Conservation (phyloP, 306 rosid species). For the Sophora flavescens region DNA sequence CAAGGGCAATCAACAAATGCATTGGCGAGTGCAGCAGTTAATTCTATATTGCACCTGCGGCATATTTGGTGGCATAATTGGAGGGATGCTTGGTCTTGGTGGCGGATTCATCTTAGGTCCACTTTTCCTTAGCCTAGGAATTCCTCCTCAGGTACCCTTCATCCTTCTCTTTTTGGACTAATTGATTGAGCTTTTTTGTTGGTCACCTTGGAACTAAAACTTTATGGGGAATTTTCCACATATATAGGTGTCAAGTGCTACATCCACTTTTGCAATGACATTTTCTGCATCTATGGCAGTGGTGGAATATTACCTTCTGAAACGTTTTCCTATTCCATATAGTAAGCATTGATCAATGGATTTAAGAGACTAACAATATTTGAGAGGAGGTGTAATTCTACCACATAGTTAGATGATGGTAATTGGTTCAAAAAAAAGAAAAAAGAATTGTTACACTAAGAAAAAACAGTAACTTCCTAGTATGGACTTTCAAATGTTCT, state of each 20-base stretch:
- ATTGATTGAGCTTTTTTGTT: not conserved
- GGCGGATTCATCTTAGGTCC: constrained; percentile 58
- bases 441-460: not conserved
- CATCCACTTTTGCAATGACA: constrained; percentile 73
- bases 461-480: not conserved
- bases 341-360: constrained; percentile 45
- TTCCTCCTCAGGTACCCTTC: constrained; percentile 63
- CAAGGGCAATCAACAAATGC: constrained; percentile 60
- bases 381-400: not conserved
- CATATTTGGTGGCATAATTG: constrained; percentile 65
- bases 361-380: not conserved
- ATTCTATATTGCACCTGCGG: constrained; percentile 60
- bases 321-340: constrained; percentile 74
- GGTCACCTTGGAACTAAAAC: not conserved
- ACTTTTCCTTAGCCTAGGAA: constrained; percentile 67
- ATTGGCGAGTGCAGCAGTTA: constrained; percentile 59
- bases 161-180: not conserved
- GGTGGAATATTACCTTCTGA: constrained; percentile 70
- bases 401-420: not conserved
- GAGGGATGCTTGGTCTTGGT: constrained; percentile 81
- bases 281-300: constrained; percentile 84
- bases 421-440: too few species aligned
- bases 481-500: not conserved
- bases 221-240: not conserved
- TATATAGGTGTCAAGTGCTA: constrained; percentile 83